phyloP scores from a whole-genome alignment of 23 red algal genomes.

The Gracilaria gracilis region DNA sequence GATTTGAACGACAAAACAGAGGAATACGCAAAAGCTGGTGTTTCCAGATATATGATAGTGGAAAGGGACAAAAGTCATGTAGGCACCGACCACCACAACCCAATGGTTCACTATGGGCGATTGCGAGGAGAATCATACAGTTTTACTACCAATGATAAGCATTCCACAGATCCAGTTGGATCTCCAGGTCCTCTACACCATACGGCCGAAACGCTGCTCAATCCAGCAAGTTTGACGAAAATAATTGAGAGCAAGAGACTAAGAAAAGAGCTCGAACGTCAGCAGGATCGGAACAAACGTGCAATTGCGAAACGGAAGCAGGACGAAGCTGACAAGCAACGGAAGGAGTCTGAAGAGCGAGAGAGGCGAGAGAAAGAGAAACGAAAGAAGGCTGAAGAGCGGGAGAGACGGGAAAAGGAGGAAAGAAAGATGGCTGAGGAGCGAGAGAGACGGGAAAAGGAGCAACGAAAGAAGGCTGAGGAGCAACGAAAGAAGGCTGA shows the following conservation, averaged over 20 bases:
- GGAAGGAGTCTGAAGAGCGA: neutral
- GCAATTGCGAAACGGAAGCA: too few relatives aligned
- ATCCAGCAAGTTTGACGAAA: neutral
- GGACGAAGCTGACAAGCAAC: neutral
- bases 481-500: too few relatives aligned
- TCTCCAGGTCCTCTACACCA: neutral
- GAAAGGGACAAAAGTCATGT: neutral
- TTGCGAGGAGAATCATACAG: neutral
- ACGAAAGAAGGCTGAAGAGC: neutral
- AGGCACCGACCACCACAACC: neutral
- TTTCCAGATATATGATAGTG: neutral
- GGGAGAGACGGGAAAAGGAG: neutral
- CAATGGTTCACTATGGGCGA: neutral
- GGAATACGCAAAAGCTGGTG: neutral
- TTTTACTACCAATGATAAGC: neutral
- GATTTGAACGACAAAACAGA: neutral
- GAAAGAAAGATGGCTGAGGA: neutral
- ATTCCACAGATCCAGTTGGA: neutral
- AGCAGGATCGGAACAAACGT: too few relatives aligned
- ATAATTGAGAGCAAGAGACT: neutral
- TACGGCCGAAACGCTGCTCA: neutral
- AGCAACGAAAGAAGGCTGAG: too few relatives aligned
- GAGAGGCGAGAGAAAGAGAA: neutral
- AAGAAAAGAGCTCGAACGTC: too few relatives aligned
- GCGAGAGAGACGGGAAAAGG: too few relatives aligned